These are phyloP conservation scores for Pistacia atlantica DNA, from an alignment of 345 rosid genomes.

Conservation along the genomic window DNA sequence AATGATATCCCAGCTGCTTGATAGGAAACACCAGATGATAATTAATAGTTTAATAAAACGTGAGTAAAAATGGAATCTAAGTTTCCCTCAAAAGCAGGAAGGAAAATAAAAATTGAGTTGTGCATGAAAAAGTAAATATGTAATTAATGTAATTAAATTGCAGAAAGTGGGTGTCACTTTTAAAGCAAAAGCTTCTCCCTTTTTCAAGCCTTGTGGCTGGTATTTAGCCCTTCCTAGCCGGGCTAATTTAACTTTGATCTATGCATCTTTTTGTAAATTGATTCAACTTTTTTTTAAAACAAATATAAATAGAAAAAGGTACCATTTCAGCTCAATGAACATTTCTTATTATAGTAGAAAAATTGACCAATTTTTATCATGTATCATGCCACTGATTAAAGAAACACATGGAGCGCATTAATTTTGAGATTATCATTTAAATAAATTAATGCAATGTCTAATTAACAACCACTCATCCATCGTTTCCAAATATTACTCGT, in stretches of 20 bases:
- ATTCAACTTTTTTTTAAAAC: conserved; percentile 4
- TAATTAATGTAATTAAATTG: conserved; percentile 36
- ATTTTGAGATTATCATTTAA: neutral
- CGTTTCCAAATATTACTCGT: neutral
- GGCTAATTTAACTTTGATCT: conserved; percentile 17
- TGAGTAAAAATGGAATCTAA: conserved; percentile 46
- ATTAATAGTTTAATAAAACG: conserved; percentile 14
- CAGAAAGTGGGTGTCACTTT: conserved; percentile 86
- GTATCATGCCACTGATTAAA: conserved; percentile 17
- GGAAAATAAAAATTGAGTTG: conserved; percentile 39
- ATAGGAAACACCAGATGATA: conserved; percentile 10
- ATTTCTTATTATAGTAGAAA: neutral
- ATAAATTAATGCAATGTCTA: neutral
- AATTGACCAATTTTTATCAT: neutral
- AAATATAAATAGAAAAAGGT: conserved; percentile 6
- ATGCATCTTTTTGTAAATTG: conserved; percentile 22
- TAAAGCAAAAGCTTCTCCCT: conserved; percentile 47
- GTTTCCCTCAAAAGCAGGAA: conserved; percentile 64
- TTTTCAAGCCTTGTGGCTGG: conserved; percentile 31
- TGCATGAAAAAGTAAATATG: conserved; percentile 36
- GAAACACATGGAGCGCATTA: conserved; percentile 24
- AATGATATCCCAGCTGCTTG: conserved; percentile 22
- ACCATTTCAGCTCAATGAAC: neutral
- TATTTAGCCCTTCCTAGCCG: conserved; percentile 2
- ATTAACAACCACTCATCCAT: neutral